These are phyloP conservation scores for Venustampulla echinocandica DNA, from an alignment of 495 filamentous ascomycete species.

Conservation along the genomic window DNA sequence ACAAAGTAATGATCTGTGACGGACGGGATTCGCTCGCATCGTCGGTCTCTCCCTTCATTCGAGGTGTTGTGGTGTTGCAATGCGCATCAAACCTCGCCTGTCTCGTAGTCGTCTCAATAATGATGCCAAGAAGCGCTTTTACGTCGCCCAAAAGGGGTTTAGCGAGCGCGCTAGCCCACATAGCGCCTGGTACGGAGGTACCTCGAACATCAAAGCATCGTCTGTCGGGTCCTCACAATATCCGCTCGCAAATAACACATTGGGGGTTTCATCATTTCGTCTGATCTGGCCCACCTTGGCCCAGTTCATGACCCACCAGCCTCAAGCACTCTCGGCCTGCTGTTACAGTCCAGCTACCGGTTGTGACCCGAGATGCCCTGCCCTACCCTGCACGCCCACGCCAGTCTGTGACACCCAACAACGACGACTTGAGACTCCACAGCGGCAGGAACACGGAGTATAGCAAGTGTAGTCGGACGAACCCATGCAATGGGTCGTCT, in stretches of 20 bases:
- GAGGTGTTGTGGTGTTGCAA: background rate
- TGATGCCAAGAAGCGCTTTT: background rate
- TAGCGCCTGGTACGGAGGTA: background rate
- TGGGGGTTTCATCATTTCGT: background rate
- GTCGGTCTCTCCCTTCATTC: too few species aligned
- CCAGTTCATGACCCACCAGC: too few species aligned
- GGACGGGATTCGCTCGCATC: too few species aligned
- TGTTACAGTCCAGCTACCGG: background rate
- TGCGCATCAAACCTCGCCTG: constrained; percentile 7
- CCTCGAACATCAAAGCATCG: background rate
- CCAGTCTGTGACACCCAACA: background rate
- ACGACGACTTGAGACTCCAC: background rate
- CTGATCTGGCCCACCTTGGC: too few species aligned
- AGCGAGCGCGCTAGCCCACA: background rate
- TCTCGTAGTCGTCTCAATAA: constrained; percentile 9
- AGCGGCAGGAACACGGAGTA: background rate
- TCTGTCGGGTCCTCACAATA: background rate
- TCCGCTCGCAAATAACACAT: background rate
- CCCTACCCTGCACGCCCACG: background rate
- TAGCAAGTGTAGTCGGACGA: background rate
- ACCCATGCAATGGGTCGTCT: background rate
- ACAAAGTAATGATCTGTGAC: too few species aligned
- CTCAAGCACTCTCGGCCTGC: too few species aligned
- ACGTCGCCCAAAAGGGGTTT: background rate
- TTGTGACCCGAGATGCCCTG: background rate